Percentiles rank a stretch among this genome's conserved stretches.
phyloP scores from a whole-genome alignment of 441 rosid genomes.

The Flueggea neowawraea region DNA sequence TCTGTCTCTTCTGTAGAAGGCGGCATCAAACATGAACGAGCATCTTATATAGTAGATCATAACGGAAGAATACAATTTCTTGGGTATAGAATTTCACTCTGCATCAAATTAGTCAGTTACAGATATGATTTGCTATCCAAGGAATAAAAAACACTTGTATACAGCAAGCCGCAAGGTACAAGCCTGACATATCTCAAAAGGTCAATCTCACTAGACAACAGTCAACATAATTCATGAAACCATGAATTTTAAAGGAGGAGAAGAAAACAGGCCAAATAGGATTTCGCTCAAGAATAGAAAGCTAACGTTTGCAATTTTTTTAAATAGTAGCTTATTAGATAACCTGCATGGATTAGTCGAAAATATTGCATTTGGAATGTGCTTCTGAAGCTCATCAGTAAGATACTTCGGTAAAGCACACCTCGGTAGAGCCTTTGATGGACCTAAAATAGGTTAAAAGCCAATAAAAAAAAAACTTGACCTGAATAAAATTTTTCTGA shows the following conservation, averaged over 20 bases:
- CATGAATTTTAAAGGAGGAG: too few relatives aligned
- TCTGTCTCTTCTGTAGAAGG: slow-evolving; percentile 85
- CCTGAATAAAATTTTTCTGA: too few relatives aligned
- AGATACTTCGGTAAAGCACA: slow-evolving; percentile 74
- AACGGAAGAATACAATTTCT: slow-evolving; percentile 89
- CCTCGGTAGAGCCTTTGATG: slow-evolving; percentile 80
- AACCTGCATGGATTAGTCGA: slow-evolving; percentile 97
- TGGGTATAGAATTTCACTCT: slow-evolving; percentile 89
- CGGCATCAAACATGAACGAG: slow-evolving; percentile 90
- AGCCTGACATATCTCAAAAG: too few relatives aligned
- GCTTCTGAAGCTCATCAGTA: slow-evolving; percentile 65
- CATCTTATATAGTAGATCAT: slow-evolving; percentile 86
- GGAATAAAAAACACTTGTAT: too few relatives aligned
- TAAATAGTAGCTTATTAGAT: slow-evolving; percentile 9
- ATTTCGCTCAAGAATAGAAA: neutral
- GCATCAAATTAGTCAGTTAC: slow-evolving; percentile 16
- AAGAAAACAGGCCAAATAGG: neutral
- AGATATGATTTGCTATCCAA: neutral
- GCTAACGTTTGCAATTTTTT: neutral
- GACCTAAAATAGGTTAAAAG: slow-evolving; percentile 44
- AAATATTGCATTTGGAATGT: slow-evolving; percentile 79
- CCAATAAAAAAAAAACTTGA: too few relatives aligned
- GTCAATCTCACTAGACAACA: too few relatives aligned
- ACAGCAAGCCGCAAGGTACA: too few relatives aligned
- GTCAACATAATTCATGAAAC: too few relatives aligned